phyloP scores from a whole-genome alignment of 495 filamentous ascomycete species.

The Penicillium paxilli region DNA sequence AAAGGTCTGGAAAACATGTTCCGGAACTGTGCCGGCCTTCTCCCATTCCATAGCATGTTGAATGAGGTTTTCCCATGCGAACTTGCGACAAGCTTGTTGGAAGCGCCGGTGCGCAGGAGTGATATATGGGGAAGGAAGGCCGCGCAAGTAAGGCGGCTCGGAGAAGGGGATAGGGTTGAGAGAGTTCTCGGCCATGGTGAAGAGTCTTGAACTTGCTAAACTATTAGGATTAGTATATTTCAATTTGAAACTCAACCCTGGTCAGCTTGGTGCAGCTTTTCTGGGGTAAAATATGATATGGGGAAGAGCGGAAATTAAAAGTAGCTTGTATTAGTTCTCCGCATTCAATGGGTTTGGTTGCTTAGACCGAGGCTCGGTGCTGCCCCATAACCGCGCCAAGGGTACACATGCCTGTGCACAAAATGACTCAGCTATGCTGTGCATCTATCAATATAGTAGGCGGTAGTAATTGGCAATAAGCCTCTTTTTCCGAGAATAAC shows the following conservation, averaged over 20 bases:
- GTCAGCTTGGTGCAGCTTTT: not conserved
- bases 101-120: conserved; percentile 58
- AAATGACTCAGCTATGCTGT: not conserved
- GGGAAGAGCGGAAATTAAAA: not conserved
- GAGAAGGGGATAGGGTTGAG: conserved; percentile 62
- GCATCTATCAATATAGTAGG: too few relatives aligned
- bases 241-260: too few relatives aligned
- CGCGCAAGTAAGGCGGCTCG: conserved; percentile 69
- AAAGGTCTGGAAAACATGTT: conserved; percentile 61
- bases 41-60: conserved; percentile 69
- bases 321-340: conserved; percentile 10
- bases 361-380: conserved; percentile 27
- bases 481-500: too few relatives aligned
- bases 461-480: not conserved
- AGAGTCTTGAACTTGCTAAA: not conserved
- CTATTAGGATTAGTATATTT: too few relatives aligned
- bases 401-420: not conserved
- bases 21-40: conserved; percentile 57
- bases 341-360: too few relatives aligned
- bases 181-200: conserved; percentile 35
- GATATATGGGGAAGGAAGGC: conserved; percentile 71
- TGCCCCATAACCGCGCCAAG: not conserved
- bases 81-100: conserved; percentile 66
- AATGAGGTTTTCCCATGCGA: conserved; percentile 59
- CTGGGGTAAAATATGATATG: not conserved